Evolutionary conservation across 164 flowering plant species (phyloP).

Genomic region (Tetrastigma voinierianum): DNA sequence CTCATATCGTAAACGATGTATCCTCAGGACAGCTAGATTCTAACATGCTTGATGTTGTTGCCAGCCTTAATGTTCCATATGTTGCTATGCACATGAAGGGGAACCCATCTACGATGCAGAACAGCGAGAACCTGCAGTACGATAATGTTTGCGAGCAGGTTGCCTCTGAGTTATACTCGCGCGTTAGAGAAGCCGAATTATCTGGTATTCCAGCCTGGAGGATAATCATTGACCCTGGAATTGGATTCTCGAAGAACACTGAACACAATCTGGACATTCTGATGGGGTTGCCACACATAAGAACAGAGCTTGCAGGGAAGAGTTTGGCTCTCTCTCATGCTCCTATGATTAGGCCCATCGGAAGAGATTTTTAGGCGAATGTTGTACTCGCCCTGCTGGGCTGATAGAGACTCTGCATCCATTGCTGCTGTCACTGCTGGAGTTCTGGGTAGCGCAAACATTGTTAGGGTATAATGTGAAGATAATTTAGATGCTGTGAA

Average conservation of each 20-base stretch:
- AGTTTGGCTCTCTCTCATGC: constrained; percentile 72
- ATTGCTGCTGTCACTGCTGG: constrained; percentile 68
- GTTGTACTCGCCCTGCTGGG: constrained; percentile 52
- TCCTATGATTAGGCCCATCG: constrained; percentile 87
- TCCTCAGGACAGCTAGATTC: constrained; percentile 78
- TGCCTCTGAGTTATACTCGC: constrained; percentile 54
- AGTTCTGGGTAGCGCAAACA: constrained; percentile 80
- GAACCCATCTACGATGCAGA: constrained; percentile 87
- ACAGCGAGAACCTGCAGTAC: constrained; percentile 58
- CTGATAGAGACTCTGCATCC: constrained; percentile 78
- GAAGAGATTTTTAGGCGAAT: constrained; percentile 80
- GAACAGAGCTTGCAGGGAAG: constrained; percentile 55
- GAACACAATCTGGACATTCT: constrained; percentile 77
- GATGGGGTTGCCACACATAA: constrained; percentile 44
- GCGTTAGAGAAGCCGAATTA: constrained; percentile 66
- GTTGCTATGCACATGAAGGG: constrained; percentile 91
- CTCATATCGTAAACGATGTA: constrained; percentile 82
- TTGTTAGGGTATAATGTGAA: constrained; percentile 83
- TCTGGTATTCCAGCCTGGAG: constrained; percentile 93
- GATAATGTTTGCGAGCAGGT: constrained; percentile 68
- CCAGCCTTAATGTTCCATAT: constrained; percentile 73
- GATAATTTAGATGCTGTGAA: constrained; percentile 74
- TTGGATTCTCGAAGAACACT: constrained; percentile 88
- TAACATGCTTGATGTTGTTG: constrained; percentile 59
- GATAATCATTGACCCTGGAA: constrained; percentile 82